Evolutionary conservation across 208 protist genomes (phyloP), one percentile per base, ranked within the genome.

Genomic region (Wallacemonas sp.): DNA sequence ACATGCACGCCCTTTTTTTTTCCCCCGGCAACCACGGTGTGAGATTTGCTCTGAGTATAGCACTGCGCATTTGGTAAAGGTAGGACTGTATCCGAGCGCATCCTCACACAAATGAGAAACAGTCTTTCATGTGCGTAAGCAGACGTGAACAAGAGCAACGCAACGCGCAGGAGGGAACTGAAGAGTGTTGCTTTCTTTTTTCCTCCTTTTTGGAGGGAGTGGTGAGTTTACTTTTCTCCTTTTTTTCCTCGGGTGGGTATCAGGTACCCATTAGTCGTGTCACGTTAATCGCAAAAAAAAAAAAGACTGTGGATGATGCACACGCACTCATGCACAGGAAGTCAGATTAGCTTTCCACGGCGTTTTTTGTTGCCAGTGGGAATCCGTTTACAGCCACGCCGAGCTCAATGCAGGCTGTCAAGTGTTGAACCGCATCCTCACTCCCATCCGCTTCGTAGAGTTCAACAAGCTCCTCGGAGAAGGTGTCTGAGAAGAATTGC

Each of bases 331-430:
- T n/a, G n/a, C n/a, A n/a, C n/a, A n/a, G n/a, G n/a, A n/a, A n/a
- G n/a, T n/a, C n/a, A n/a, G n/a, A 27, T 29, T 58, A 58, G 52
- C n/a, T 21, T 49, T 64, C 65, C 4, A 81, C 16, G 0, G 85
- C 76, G 55, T 73, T 55, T 14, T 65, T 65, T 2, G 87, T 55
- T 6, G 41, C 44, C 14, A 88, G 49, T 36, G 91, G 91, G 57
- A 92, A 77, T 21, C 87, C 91, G 73, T 86, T 95, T 19, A 96
- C 87, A 2, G 78, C 80, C 16, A 93, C 81, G 17, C 91, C 91
- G 30, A 79, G 72, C 49, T 94, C 88, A 39, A 96, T 92, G 68
- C 88, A 92, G 5, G 76, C 76, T 6, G 82, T 92, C 19, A 96
- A 74, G 46, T 94, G 88, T 57, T 87, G 81, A 33, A 94, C 83